Percentiles rank a stretch among this genome's conserved stretches.
These are phyloP conservation scores for Xylaria sp. DNA, from an alignment of 2,329 filamentous ascomycete species.

Conservation along the genomic window DNA sequence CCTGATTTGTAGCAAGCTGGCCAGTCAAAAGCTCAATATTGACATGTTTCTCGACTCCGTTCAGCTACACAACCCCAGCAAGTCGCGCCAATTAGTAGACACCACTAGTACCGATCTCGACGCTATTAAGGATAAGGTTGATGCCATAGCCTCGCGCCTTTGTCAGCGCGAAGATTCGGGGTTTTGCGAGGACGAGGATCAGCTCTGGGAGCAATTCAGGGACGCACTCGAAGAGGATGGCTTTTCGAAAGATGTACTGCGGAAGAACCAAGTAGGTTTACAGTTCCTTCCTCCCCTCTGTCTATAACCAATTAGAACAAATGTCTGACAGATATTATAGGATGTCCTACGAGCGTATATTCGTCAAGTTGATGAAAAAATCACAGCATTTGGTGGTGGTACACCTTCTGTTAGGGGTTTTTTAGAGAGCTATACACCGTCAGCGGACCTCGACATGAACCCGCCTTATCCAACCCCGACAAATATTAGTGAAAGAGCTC, in stretches of 20 bases:
- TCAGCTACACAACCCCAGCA: constrained; percentile 61
- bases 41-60: constrained; percentile 68
- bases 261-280: constrained; percentile 65
- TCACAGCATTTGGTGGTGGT: constrained; percentile 54
- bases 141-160: constrained; percentile 64
- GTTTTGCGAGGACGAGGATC: constrained; percentile 58
- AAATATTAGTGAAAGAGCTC: constrained; percentile 50
- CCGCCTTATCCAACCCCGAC: constrained; percentile 44
- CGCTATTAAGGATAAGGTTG: constrained; percentile 68
- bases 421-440: constrained; percentile 53
- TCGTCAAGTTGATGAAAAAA: constrained; percentile 65
- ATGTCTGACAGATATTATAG: constrained; percentile 49
- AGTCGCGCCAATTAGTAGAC: constrained; percentile 51
- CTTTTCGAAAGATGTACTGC: constrained; percentile 64
- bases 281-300: background rate
- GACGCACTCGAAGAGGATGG: constrained; percentile 68
- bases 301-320: background rate
- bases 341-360: constrained; percentile 70
- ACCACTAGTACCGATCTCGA: constrained; percentile 59
- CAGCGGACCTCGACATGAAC: constrained; percentile 48
- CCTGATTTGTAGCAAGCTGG: constrained; percentile 58
- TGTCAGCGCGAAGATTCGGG: constrained; percentile 56
- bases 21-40: constrained; percentile 63
- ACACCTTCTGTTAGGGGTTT: constrained; percentile 64
- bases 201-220: constrained; percentile 68